These are phyloP conservation scores for Alternaria alternata DNA, from an alignment of 2,329 filamentous ascomycete genomes.

Conservation along the genomic window DNA sequence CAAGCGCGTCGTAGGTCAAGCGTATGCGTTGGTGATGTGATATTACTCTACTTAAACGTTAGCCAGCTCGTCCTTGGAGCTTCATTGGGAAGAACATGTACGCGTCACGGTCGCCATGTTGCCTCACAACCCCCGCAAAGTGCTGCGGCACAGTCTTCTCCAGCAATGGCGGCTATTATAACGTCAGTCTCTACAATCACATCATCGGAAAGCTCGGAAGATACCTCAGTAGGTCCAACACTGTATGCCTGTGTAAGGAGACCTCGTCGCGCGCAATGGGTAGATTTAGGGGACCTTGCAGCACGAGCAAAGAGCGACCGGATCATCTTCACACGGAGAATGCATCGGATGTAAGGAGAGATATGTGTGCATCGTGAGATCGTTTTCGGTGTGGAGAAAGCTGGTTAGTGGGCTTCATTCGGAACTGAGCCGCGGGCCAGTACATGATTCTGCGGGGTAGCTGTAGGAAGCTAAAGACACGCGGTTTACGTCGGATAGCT, in stretches of 20 bases:
- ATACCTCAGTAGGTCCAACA: constrained; percentile 45
- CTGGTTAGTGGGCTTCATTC: constrained; percentile 8
- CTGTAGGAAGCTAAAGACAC: background rate
- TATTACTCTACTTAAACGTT: constrained; percentile 57
- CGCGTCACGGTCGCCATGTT: constrained; percentile 70
- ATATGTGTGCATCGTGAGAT: constrained; percentile 1
- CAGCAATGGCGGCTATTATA: constrained; percentile 68
- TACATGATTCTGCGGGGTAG: constrained; percentile 16
- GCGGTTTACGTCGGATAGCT: constrained; percentile 1
- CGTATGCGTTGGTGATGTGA: constrained; percentile 68
- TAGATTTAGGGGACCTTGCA: constrained; percentile 10
- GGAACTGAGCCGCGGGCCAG: constrained; percentile 20
- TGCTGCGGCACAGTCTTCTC: constrained; percentile 75
- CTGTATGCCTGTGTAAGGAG: constrained; percentile 45
- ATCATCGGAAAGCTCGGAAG: constrained; percentile 10
- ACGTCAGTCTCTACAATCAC: constrained; percentile 16
- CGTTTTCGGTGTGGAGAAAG: constrained; percentile 1
- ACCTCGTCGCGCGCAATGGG: constrained; percentile 27
- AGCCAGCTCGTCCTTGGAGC: background rate
- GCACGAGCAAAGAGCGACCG: constrained; percentile 35
- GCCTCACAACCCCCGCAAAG: constrained; percentile 70
- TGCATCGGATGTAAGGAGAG: constrained; percentile 17
- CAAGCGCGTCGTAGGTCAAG: constrained; percentile 78
- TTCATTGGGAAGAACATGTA: constrained; percentile 42
- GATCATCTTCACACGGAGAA: constrained; percentile 35